Evolutionary conservation across 1,284 basidiomycete genomes (phyloP), one percentile per base, ranked within the genome.

Genomic region (Malassezia sp.): DNA sequence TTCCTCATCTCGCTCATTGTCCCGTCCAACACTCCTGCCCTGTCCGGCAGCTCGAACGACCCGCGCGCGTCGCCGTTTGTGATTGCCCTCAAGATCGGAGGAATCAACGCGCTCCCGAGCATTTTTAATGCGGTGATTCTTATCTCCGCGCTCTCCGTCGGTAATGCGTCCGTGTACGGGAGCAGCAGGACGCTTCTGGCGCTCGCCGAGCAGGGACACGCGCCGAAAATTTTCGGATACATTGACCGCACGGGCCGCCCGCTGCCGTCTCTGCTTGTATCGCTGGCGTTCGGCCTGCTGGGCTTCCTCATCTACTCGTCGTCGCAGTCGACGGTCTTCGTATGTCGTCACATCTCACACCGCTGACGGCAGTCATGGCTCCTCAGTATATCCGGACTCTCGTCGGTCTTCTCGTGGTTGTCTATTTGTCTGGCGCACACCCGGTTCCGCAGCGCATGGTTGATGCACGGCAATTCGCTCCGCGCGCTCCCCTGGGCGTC

Each of bases 1-100:
- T 67, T 74, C 47, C 69, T 77, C 52, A 72, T 76, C 46, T 83
- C 85, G 46, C 79, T 76, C 27, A 65, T 75, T 34, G 68, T 76
- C 30, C 74, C 73, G 5, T 73, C 52, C 48, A 49, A 59, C 45
- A 54, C 29, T 42, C n/a, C n/a, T n/a, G n/a, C n/a, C n/a, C n/a
- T n/a, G n/a, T n/a, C 55, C 24, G 63, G 63, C 34, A 38, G 40
- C 9, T 45, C 52, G 10, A 59, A 66, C 27, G 71, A 74, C 41
- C 72, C 75, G 18, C 56, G 33, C 50, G 67, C 45, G 58, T 75
- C 73, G 4, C 76, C 76, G 4, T 76, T 77, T 60, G 75, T 77
- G 52, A 73, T 76, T 45, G 71, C 75, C 24, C 64, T 75, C 42
- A 56, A 61, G 43, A 60, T 61, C 20, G 75, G 74, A 6, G 48